These are phyloP conservation scores for Solanum hybrid DNA, from an alignment of 305 asterid species.

Conservation along the genomic window DNA sequence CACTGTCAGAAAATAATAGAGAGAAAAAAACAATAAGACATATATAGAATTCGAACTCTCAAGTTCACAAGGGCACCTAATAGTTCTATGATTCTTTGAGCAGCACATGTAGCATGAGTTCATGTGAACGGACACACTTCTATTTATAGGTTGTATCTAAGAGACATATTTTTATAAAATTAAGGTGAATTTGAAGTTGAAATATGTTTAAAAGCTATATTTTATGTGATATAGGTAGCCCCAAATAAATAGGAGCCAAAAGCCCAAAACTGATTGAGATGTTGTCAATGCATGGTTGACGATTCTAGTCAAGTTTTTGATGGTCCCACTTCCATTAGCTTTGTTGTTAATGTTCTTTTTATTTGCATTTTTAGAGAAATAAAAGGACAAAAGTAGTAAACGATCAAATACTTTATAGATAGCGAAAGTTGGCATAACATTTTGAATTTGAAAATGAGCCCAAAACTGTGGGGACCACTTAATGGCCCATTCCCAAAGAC, in stretches of 20 bases:
- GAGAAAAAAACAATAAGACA: background rate
- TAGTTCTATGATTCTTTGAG: no score
- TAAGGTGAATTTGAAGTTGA: background rate
- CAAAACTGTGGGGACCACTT: background rate
- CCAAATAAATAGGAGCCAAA: background rate
- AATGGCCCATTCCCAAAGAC: background rate
- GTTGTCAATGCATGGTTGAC: background rate
- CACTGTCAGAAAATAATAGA: background rate
- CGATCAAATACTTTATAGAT: conserved; percentile 3
- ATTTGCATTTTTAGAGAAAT: background rate
- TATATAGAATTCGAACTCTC: background rate
- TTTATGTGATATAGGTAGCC: background rate
- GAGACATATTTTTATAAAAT: background rate
- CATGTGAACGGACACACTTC: no score
- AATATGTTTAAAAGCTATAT: background rate
- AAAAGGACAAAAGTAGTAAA: background rate
- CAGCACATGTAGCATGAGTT: no score
- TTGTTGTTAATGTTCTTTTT: background rate
- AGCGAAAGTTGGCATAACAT: background rate
- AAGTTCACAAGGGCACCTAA: background rate
- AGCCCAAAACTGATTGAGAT: background rate
- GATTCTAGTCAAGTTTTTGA: background rate
- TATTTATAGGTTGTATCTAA: no score
- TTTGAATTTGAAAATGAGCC: background rate
- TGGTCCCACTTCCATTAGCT: background rate